Conservation (phyloP, 2,329 filamentous ascomycete genomes). For the Sporothrix humicola region DNA sequence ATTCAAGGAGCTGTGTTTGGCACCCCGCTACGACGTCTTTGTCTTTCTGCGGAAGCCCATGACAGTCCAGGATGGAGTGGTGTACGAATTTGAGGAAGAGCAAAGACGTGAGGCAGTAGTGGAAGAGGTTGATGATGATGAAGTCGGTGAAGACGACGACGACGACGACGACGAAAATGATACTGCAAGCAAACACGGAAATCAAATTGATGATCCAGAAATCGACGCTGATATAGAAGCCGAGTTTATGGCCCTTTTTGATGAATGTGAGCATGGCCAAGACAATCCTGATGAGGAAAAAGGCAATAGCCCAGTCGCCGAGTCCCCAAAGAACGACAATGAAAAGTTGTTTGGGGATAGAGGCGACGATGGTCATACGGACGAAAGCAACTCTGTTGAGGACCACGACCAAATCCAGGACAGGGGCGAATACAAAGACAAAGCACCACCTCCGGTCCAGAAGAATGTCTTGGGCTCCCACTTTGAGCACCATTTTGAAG, state of each 20-base stretch:
- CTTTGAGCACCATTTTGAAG: constrained; percentile 27
- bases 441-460: not conserved
- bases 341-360: too few species aligned
- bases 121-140: not conserved
- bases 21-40: constrained; percentile 36
- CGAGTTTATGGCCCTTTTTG: too few species aligned
- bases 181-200: not conserved
- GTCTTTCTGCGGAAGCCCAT: constrained; percentile 28
- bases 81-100: constrained; percentile 32
- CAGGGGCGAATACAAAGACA: not conserved
- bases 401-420: not conserved
- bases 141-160: not conserved
- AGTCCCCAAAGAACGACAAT: too few species aligned
- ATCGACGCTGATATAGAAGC: too few species aligned
- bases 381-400: too few species aligned
- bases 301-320: too few species aligned
- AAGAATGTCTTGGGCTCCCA: not conserved
- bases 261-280: too few species aligned
- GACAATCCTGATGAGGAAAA: too few species aligned
- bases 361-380: too few species aligned
- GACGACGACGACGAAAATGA: not conserved
- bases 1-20: constrained; percentile 24
- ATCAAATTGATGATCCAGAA: not conserved
- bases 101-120: not conserved
- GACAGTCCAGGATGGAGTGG: not conserved